Evolutionary conservation across 441 rosid species (phyloP), one percentile per base, ranked within the genome.

Genomic region (Arabidopsis hybrid): DNA sequence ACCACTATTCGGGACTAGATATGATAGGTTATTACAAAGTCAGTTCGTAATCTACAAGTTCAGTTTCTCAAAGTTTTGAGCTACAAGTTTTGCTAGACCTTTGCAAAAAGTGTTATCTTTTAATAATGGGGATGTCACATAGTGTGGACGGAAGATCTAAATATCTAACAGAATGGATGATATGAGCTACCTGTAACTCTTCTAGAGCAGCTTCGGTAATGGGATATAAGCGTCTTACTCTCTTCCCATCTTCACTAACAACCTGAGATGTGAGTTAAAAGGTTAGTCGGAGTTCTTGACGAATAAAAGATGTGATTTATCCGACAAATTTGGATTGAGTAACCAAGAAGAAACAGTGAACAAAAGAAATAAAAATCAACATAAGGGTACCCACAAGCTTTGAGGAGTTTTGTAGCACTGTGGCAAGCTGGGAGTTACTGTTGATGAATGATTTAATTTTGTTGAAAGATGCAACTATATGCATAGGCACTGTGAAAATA

Each of bases 191-290:
- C 86, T 95, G 99, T 81, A 95, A 81, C 73, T 92, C 99, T 83
- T 91, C 97, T 76, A 95, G 82, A 59, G 91, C 96, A 42, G 85
- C 71, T 49, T 90, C 96, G 0, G 96, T 92, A 7, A 95, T 71
- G 32, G 92, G 92, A 79, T 81, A 85, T 65, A 65, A 61, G n/a
- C 98, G 92, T 76, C 84, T 91, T 34, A 95, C 90, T 81, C 83
- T 92, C 85, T 91, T 92, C 64, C 98, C 99, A 75, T 95, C 99
- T 71, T 91, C 98, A 79, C 97, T 88, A 65, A 95, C 97, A 40
- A 77, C 85, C 99, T 95, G 77, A 66, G 55, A 21, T 3, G 32
- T 62, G 39, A 58, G 51, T 58, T 47, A 58, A 59, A 17, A 6
- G 36, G 6, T 34, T 5, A 34, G 1, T 0, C 36, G 1, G 7